Evolutionary conservation across 306 rosid species (phyloP).

Genomic region (Malus orientalis): DNA sequence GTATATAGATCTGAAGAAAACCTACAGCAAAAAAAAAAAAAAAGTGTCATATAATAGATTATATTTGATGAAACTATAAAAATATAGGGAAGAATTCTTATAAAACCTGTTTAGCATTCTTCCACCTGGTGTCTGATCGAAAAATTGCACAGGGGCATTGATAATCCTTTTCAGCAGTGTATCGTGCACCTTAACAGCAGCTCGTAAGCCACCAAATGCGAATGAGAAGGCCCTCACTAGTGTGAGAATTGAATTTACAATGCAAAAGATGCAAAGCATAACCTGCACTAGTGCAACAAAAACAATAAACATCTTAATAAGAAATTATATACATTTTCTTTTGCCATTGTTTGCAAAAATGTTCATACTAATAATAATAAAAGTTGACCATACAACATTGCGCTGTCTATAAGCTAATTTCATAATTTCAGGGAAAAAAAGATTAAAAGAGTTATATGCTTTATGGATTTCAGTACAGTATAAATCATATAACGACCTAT

Average conservation of each 20-base stretch:
- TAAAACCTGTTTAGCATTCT: slow-evolving; percentile 85
- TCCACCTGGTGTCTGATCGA: slow-evolving; percentile 84
- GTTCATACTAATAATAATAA: too few relatives aligned
- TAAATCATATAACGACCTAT: background rate
- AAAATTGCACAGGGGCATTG: slow-evolving; percentile 79
- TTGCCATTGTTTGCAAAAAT: too few relatives aligned
- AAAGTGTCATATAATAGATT: background rate
- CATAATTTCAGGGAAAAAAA: too few relatives aligned
- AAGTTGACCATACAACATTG: too few relatives aligned
- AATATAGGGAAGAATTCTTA: slow-evolving; percentile 16
- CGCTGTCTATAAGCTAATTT: too few relatives aligned
- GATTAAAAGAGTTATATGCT: too few relatives aligned
- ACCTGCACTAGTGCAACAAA: slow-evolving; percentile 42
- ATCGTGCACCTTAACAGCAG: slow-evolving; percentile 80
- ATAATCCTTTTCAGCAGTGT: slow-evolving; percentile 56
- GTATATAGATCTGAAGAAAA: slow-evolving; percentile 93
- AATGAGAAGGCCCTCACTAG: slow-evolving; percentile 92
- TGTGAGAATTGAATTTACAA: slow-evolving; percentile 74
- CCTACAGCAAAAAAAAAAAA: slow-evolving; percentile 36
- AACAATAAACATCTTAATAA: background rate
- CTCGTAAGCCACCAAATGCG: slow-evolving; percentile 89
- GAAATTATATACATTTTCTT: background rate
- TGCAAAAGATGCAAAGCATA: slow-evolving; percentile 69
- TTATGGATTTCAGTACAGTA: background rate
- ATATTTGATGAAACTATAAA: background rate